These are phyloP conservation scores for Penicillium decumbens DNA, from an alignment of 2,329 filamentous ascomycete species.

Conservation along the genomic window DNA sequence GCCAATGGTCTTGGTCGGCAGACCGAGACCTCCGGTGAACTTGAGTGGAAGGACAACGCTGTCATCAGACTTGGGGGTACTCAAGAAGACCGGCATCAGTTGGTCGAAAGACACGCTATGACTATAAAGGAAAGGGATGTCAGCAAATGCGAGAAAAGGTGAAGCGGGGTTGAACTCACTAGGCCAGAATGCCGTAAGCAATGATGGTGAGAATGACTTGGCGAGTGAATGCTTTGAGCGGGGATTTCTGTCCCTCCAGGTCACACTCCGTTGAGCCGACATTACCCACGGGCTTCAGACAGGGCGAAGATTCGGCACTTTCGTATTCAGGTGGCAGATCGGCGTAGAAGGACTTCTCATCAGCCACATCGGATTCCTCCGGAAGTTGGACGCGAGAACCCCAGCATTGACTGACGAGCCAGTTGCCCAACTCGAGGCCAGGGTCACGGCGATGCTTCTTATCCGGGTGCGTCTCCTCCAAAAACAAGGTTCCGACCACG, in stretches of 20 bases:
- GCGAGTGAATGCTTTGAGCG: slow-evolving; percentile 67
- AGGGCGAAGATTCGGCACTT: slow-evolving; percentile 53
- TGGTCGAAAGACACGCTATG: slow-evolving; percentile 97
- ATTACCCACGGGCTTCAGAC: slow-evolving; percentile 37
- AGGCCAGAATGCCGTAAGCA: slow-evolving; percentile 86
- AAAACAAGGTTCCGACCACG: slow-evolving; percentile 72
- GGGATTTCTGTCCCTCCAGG: slow-evolving; percentile 40
- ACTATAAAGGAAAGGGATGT: slow-evolving; percentile 47
- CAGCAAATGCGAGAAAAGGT: slow-evolving; percentile 44
- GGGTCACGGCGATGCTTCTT: slow-evolving; percentile 71
- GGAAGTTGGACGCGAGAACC: slow-evolving; percentile 27
- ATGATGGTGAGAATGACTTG: slow-evolving; percentile 83
- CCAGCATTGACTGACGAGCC: slow-evolving; percentile 50
- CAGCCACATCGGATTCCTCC: slow-evolving; percentile 46
- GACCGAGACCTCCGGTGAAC: slow-evolving; percentile 80
- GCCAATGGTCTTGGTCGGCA: slow-evolving; percentile 78
- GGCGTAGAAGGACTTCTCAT: slow-evolving; percentile 49
- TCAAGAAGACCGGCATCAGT: slow-evolving; percentile 86
- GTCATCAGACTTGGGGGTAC: slow-evolving; percentile 55
- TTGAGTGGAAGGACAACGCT: slow-evolving; percentile 70
- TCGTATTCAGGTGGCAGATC: slow-evolving; percentile 65
- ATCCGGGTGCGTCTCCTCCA: slow-evolving; percentile 88
- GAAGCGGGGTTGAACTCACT: slow-evolving; percentile 60
- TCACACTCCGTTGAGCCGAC: slow-evolving; percentile 36
- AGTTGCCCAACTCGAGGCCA: slow-evolving; percentile 71